These are phyloP conservation scores for Fusarium brevicatenulatum DNA, from an alignment of 2,329 filamentous ascomycete species.

Conservation along the genomic window DNA sequence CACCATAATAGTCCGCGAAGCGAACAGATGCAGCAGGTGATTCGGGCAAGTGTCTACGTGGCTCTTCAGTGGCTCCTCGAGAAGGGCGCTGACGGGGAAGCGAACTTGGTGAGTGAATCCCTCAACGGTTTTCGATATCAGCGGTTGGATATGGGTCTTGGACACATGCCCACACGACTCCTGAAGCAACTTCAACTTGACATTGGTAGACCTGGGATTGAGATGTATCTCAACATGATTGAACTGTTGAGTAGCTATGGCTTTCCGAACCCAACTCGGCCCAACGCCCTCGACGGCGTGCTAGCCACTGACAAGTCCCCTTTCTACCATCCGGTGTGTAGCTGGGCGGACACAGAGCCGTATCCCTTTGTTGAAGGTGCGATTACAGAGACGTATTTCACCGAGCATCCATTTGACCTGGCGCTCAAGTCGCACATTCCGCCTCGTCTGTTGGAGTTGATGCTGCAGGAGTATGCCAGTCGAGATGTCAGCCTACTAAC, in stretches of 20 bases:
- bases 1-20: too few species aligned
- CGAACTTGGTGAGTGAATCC: neutral
- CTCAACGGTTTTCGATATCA: neutral
- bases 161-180: neutral
- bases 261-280: neutral
- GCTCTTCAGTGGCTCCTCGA: constrained; percentile 17
- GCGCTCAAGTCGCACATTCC: constrained; percentile 8
- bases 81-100: neutral
- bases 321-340: neutral
- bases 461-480: neutral
- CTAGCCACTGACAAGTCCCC: neutral
- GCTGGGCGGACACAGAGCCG: neutral
- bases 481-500: neutral
- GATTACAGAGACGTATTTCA: neutral
- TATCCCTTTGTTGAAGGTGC: neutral
- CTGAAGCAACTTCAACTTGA: neutral
- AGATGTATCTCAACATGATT: neutral
- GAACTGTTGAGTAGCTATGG: neutral
- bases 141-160: neutral
- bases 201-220: neutral
- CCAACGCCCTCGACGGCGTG: too few species aligned
- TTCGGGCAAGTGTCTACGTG: neutral
- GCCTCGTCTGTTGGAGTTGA: constrained; percentile 6
- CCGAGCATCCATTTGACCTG: neutral
- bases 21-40: neutral